Conservation (phyloP, 371 early-diverging fungal species). For the Rhizopus arrhizus region DNA sequence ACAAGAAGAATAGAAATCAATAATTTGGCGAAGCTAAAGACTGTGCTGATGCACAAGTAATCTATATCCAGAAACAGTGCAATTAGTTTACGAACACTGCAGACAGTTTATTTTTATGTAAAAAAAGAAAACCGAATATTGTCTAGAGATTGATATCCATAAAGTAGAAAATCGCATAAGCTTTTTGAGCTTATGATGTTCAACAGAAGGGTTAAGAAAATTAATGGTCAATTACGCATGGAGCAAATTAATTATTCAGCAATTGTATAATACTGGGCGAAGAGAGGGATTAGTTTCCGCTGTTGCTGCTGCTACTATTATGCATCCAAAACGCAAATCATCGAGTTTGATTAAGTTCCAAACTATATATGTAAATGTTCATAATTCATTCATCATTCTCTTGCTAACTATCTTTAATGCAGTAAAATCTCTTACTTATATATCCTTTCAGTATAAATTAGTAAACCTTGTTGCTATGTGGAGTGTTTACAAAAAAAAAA, state of each 20-base stretch:
- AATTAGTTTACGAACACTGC: background rate
- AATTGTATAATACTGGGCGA: too few species aligned
- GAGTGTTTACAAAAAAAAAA: background rate
- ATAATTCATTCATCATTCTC: conserved; percentile 1
- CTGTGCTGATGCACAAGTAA: conserved; percentile 95
- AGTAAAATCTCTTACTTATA: background rate
- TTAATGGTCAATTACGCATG: conserved; percentile 91
- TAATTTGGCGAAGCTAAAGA: conserved; percentile 99
- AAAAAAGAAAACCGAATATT: conserved; percentile 12
- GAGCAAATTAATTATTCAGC: background rate
- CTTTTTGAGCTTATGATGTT: conserved; percentile 99
- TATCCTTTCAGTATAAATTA: background rate
- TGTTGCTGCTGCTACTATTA: too few species aligned
- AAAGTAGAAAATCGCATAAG: conserved; percentile 99
- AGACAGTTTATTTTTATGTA: background rate
- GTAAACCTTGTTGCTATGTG: background rate
- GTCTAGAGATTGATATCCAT: conserved; percentile 99
- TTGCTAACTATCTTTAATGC: background rate
- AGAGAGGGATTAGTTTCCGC: too few species aligned
- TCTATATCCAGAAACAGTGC: conserved; percentile 44
- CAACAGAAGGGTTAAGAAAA: conserved; percentile 97
- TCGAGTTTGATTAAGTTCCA: background rate
- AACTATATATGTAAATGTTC: background rate
- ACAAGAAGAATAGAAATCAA: conserved; percentile 96
- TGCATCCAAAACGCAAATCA: too few species aligned